Conservation (phyloP, 768 basidiomycete genomes). For the Podaxis mareebaensis region DNA sequence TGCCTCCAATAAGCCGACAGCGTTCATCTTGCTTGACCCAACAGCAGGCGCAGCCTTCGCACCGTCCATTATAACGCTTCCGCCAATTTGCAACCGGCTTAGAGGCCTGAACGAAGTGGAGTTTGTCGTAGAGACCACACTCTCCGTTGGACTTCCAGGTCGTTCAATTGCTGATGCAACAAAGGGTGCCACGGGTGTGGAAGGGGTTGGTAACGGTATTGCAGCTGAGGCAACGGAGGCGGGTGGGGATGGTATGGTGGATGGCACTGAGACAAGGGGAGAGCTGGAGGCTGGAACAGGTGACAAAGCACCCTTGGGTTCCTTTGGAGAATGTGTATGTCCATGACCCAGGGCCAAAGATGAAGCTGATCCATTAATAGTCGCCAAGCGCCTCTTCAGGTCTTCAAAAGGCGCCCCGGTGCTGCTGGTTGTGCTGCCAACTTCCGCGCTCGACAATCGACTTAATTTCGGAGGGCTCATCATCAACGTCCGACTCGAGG, state of each 20-base stretch:
- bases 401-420: conserved; percentile 73
- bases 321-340: conserved; percentile 21
- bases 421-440: conserved; percentile 25
- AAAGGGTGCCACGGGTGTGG: conserved; percentile 23
- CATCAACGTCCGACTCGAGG: conserved; percentile 37
- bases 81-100: conserved; percentile 62
- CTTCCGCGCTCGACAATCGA: conserved; percentile 49
- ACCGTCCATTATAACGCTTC: conserved; percentile 57
- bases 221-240: conserved; percentile 16
- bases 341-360: conserved; percentile 49
- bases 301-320: conserved; percentile 10
- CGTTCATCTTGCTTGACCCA: conserved; percentile 83
- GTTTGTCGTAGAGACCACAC: conserved; percentile 70
- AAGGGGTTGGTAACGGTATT: conserved; percentile 28
- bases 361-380: conserved; percentile 70
- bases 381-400: conserved; percentile 70
- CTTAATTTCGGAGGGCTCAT: conserved; percentile 51
- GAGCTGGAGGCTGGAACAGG: conserved; percentile 20
- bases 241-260: conserved; percentile 31
- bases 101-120: conserved; percentile 58
- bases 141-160: conserved; percentile 81
- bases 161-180: conserved; percentile 42
- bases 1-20: conserved; percentile 78
- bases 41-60: conserved; percentile 90
- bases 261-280: conserved; percentile 44